Base-by-base conservation (phyloP, 192 early-diverging fungal species). In the Gonapodya prolifera region DNA sequence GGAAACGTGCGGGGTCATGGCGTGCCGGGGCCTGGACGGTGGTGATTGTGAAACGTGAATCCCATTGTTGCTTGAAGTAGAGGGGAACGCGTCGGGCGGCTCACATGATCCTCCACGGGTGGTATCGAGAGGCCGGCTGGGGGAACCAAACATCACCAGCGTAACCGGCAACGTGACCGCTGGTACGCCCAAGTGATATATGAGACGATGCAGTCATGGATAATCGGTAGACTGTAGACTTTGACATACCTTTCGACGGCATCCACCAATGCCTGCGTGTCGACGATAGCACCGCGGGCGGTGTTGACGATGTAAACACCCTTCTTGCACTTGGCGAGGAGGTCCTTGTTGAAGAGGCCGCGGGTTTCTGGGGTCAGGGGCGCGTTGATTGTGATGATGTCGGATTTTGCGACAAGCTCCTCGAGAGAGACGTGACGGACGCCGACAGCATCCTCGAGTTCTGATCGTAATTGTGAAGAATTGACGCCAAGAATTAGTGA, bases 271-370 rank as follows among this genome's bases (percentile, higher is more conserved):
- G 8, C 45, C 13, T 69, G 13, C 13, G 13, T 8, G 45, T 69
- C n/a, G 45, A 69, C n/a, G 45, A 69, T 69, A n/a, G 45, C 45
- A 8, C 45, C 45, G 45, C 45, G 45, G 13, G 45, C 45, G 13
- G 45, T 69, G 45, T 69, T 69, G 45, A 69, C 45, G 45, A 69
- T 69, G 45, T 69, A 69, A n/a, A 69, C 45, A n/a, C 45, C 45
- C 45, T 8, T 8, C 45, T 69, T 69, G 13, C 13, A 16, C 13
- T 16, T 8, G 45, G 13, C n/a, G 13, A 69, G 45, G 13, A 69
- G n/a, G 13, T 69, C n/a, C 45, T 69, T 69, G 45, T 69, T 69
- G 45, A 69, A 8, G 13, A 69, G 8, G 13, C 45, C 45, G 45
- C 45, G 45, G 45, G 45, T 69, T n/a, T 69, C 45, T n/a, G 8